These are phyloP conservation scores for Colletotrichum sp. DNA, from an alignment of 2,329 filamentous ascomycete genomes.

Conservation along the genomic window DNA sequence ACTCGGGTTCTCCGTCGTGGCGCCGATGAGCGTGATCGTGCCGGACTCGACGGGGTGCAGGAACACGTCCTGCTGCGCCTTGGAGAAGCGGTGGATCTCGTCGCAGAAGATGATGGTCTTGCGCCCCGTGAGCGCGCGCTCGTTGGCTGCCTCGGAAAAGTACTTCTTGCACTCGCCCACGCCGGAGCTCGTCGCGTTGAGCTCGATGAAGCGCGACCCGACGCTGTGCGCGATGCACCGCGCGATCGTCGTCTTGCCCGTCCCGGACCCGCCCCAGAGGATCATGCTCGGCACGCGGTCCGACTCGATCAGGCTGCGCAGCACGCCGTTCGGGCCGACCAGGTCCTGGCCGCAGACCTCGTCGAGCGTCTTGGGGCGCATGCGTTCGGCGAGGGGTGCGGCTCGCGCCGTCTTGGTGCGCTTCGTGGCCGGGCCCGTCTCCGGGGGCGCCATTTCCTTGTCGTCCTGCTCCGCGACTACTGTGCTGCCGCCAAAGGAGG, in stretches of 20 bases:
- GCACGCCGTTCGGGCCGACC: conserved; percentile 81
- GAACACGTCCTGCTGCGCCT: conserved; percentile 94
- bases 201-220: conserved; percentile 88
- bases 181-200: conserved; percentile 89
- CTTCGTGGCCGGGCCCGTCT: conserved; percentile 56
- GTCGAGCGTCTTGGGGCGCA: conserved; percentile 84
- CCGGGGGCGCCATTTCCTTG: background rate
- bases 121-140: conserved; percentile 79
- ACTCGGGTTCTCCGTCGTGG: conserved; percentile 95
- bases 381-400: conserved; percentile 89
- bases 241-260: conserved; percentile 91
- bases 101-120: conserved; percentile 98
- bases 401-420: conserved; percentile 72
- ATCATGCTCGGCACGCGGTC: conserved; percentile 94
- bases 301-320: conserved; percentile 84
- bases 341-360: conserved; percentile 92
- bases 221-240: conserved; percentile 85
- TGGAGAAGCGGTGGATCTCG: conserved; percentile 92
- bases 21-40: conserved; percentile 88
- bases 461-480: background rate
- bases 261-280: conserved; percentile 83
- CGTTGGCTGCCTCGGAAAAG: conserved; percentile 82
- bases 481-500: background rate
- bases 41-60: conserved; percentile 90
- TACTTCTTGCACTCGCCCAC: conserved; percentile 92